Evolutionary conservation across 495 filamentous ascomycete genomes (phyloP).

Genomic region (Paragyromitra xinjiangensis): DNA sequence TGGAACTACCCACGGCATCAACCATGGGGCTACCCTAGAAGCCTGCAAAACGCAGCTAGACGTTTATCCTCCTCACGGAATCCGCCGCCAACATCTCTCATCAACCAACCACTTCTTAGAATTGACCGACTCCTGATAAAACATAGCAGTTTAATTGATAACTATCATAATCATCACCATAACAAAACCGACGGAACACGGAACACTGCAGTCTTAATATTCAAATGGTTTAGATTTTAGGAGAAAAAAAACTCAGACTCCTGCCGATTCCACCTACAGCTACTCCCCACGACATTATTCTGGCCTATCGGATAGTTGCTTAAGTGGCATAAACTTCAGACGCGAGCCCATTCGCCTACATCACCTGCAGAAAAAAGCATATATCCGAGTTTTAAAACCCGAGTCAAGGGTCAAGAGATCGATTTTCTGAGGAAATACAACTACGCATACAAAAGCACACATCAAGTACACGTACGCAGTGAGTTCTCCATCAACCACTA

Average conservation of each 20-base stretch:
- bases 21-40: too few species aligned
- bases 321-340: neutral
- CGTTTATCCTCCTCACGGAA: too few species aligned
- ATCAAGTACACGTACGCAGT: neutral
- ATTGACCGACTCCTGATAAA: neutral
- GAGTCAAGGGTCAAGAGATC: too few species aligned
- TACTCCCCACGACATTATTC: neutral
- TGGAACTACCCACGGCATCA: too few species aligned
- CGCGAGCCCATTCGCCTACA: neutral
- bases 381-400: neutral
- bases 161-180: neutral
- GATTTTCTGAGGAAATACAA: too few species aligned
- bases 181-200: neutral
- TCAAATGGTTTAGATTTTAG: neutral
- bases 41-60: too few species aligned
- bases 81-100: too few species aligned
- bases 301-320: slow-evolving; percentile 14
- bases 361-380: neutral
- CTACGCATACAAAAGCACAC: neutral
- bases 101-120: neutral
- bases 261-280: neutral
- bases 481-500: neutral
- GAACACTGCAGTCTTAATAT: neutral
- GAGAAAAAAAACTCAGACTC: neutral
- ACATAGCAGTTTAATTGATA: neutral